Conservation (phyloP, 768 basidiomycete genomes). For the Macrolepiota fuliginosa region DNA sequence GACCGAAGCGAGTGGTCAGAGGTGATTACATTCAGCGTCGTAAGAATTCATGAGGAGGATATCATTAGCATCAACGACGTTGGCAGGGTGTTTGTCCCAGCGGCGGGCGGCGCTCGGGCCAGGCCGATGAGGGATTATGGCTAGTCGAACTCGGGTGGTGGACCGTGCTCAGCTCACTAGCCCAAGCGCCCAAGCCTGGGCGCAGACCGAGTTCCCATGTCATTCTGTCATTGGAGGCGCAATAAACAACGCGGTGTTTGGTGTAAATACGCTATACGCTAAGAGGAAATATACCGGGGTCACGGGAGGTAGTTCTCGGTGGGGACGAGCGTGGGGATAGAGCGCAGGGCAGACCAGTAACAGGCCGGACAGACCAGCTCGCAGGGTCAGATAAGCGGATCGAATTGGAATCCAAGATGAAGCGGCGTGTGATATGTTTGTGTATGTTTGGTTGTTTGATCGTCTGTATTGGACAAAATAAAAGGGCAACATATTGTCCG, state of each 20-base stretch:
- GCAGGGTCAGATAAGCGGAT: slow-evolving; percentile 8
- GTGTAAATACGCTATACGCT: slow-evolving; percentile 9
- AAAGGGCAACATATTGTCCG: slow-evolving; percentile 15
- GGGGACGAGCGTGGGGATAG: slow-evolving; percentile 7
- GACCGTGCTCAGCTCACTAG: neutral
- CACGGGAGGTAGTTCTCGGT: slow-evolving; percentile 3
- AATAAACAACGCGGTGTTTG: slow-evolving; percentile 1
- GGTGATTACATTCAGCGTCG: neutral
- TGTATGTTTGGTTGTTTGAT: slow-evolving; percentile 13
- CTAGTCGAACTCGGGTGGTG: neutral
- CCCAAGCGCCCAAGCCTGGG: neutral
- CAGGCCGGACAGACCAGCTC: slow-evolving; percentile 7
- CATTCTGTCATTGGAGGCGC: neutral
- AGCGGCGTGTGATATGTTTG: slow-evolving; percentile 5
- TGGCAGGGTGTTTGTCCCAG: too few relatives aligned
- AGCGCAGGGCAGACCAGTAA: neutral
- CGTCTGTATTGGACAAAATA: slow-evolving; percentile 9
- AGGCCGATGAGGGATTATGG: slow-evolving; percentile 10
- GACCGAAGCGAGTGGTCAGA: neutral
- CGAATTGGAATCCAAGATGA: slow-evolving; percentile 8
- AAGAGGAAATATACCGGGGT: neutral
- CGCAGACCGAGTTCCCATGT: neutral
- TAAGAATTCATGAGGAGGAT: neutral
- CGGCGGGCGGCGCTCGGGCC: too few relatives aligned
- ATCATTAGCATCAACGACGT: neutral